These are phyloP conservation scores for Oxytropis ochrocephala DNA, from an alignment of 306 rosid species.

Conservation along the genomic window DNA sequence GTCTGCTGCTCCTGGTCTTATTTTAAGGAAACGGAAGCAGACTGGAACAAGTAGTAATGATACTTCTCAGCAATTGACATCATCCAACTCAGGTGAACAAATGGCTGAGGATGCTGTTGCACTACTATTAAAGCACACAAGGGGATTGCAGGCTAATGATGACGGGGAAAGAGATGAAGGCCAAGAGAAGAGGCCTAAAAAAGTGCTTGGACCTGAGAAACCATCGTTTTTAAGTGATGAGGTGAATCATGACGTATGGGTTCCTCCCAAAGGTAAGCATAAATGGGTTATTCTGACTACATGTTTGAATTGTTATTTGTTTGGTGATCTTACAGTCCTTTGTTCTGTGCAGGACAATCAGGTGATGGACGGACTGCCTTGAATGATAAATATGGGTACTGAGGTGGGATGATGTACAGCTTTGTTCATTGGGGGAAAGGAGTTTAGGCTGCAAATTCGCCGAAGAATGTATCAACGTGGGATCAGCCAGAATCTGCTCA, in stretches of 20 bases:
- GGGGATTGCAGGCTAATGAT: slow-evolving; percentile 48
- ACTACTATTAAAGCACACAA: slow-evolving; percentile 67
- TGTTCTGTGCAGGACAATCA: slow-evolving; percentile 74
- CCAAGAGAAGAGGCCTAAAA: slow-evolving; percentile 46
- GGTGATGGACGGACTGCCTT: slow-evolving; percentile 88
- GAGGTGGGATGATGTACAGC: slow-evolving; percentile 10
- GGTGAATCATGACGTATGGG: slow-evolving; percentile 64
- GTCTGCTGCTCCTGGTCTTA: slow-evolving; percentile 83
- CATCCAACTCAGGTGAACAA: slow-evolving; percentile 48
- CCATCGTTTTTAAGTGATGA: slow-evolving; percentile 60
- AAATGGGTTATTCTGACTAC: not conserved
- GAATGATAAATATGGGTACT: slow-evolving; percentile 81
- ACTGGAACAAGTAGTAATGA: slow-evolving; percentile 29
- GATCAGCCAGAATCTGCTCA: not conserved
- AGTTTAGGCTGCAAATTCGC: not conserved
- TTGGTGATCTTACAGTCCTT: slow-evolving; percentile 1
- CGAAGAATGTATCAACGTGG: not conserved
- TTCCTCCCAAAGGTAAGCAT: slow-evolving; percentile 82
- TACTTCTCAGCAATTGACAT: slow-evolving; percentile 32
- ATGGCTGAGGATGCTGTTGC: slow-evolving; percentile 94
- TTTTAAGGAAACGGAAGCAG: slow-evolving; percentile 78
- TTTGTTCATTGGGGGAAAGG: not conserved
- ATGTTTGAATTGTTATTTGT: not conserved
- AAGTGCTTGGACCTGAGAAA: slow-evolving; percentile 84
- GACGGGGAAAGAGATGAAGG: slow-evolving; percentile 35